These are phyloP conservation scores for Arachis stenosperma DNA, from an alignment of 306 rosid genomes.

Conservation along the genomic window DNA sequence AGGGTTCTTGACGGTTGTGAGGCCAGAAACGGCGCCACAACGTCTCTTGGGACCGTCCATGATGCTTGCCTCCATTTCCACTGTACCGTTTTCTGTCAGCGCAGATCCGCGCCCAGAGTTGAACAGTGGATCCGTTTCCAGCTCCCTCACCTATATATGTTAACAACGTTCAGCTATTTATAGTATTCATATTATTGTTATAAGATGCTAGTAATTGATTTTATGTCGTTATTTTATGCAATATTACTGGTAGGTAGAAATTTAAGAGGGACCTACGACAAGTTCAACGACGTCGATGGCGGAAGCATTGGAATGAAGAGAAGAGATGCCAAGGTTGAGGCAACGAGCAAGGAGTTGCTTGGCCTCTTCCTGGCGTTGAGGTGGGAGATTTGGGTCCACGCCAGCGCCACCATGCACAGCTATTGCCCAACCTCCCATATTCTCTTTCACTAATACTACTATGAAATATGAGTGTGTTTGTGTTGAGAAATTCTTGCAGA, in stretches of 20 bases:
- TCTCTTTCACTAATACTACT: not conserved
- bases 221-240: too few species aligned
- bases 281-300: conserved; percentile 95
- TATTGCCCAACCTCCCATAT: conserved; percentile 86
- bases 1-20: conserved; percentile 82
- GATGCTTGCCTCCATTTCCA: conserved; percentile 95
- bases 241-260: not conserved
- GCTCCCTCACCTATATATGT: conserved; percentile 61
- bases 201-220: too few species aligned
- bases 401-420: conserved; percentile 99
- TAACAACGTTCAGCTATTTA: too few species aligned
- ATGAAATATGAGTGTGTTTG: not conserved
- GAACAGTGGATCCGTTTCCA: conserved; percentile 84
- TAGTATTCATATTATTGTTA: too few species aligned
- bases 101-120: conserved; percentile 98
- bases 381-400: conserved; percentile 91
- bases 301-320: conserved; percentile 68
- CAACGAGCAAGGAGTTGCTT: conserved; percentile 79
- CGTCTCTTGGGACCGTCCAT: conserved; percentile 88
- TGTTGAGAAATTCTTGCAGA: not conserved
- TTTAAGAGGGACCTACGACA: conserved; percentile 58
- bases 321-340: conserved; percentile 82
- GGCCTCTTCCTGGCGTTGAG: conserved; percentile 79
- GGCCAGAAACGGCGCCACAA: conserved; percentile 93
- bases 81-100: conserved; percentile 78